Evolutionary conservation across 2,329 filamentous ascomycete genomes (phyloP), one percentile per base, ranked within the genome.

Genomic region (Dactylellina cionopaga): DNA sequence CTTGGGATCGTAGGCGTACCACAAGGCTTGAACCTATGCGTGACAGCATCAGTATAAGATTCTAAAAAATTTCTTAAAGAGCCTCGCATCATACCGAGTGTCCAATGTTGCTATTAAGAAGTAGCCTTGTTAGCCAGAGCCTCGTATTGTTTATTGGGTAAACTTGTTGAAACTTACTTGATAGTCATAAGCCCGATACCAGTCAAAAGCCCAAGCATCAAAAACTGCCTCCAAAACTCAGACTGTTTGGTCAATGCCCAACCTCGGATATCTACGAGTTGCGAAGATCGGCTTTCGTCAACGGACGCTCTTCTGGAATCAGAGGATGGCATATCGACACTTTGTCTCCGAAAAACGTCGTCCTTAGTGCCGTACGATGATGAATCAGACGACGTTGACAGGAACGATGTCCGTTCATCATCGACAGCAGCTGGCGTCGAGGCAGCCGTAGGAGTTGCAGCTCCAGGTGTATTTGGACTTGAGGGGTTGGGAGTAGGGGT

Each of bases 151-250:
- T 22, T 15, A 22, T 13, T 4, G 31, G 13, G 2, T 17, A 13
- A 6, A 58, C 13, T 15, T 11, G 41, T 9, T n/a, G 33, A 22
- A 33, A 83, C 90, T 81, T 84, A 96, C 92, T 99, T 99, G 82
- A 99, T 99, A 0, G 94, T 98, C 95, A 99, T 99, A 75, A 99
- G 83, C 9, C 95, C 95, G 77, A 97, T 90, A 56, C 95, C 95
- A 3, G 92, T 92, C 74, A 98, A 83, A n/a, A 97, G 86, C 37
- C 89, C 92, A 86, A 99, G 91, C 76, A 96, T 88, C 65, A 86
- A 81, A 80, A 96, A 98, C 25, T 96, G 82, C 78, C 96, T 90
- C 92, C 93, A 98, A 80, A 98, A 99, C 75, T 96, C 90, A 49
- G 88, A 77, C 72, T 86, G 88, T 58, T 83, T 83, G 29, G 96